Base-by-base conservation (phyloP, 2,329 filamentous ascomycete species). In the Fonsecaea pedrosoi region DNA sequence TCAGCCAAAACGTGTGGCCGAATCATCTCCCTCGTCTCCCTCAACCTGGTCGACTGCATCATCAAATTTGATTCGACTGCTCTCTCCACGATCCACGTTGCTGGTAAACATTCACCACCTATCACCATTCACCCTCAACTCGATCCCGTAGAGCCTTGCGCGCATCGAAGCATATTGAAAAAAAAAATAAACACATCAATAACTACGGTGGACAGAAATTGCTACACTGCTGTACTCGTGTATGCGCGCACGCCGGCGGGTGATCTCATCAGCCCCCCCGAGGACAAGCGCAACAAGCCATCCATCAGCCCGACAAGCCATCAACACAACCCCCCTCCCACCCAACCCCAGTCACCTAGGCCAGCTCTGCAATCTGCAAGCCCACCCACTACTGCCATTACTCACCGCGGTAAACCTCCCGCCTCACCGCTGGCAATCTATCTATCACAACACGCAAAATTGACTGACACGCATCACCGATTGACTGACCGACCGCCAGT, bases 101-200 rank as follows among this genome's bases (percentile, higher is more conserved):
- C 60, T 68, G 65, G 65, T 70, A 70, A 68, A 68, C 59, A 64
- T 60, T 62, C 56, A 66, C 65, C 56, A 62, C 68, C 65, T 68
- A 66, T 65, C 63, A 70, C 32, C 60, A 57, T 54, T 50, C 64
- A 62, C 13, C 58, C 18, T 61, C 54, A 54, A 66, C 32, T 64
- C 62, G 48, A 37, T 32, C 48, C 40, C 38, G 37, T 55, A 60
- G 62, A 70, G 63, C 65, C 62, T 68, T 60, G 63, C 60, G 60
- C 64, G 50, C 57, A 57, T 59, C 58, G 45, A 34, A 34, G 54
- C 50, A 66, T 25, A 38, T 34, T 13, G 54, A 30, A 56, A 40
- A 37, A 40, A 37, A 4, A 9, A 21, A 15, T 18, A 50, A 37
- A 50, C 30, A 61, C 12, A 53, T 54, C 59, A 40, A 42, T 37